These are phyloP conservation scores for Fusarium stilboides DNA, from an alignment of 2,329 filamentous ascomycete genomes.

Conservation along the genomic window DNA sequence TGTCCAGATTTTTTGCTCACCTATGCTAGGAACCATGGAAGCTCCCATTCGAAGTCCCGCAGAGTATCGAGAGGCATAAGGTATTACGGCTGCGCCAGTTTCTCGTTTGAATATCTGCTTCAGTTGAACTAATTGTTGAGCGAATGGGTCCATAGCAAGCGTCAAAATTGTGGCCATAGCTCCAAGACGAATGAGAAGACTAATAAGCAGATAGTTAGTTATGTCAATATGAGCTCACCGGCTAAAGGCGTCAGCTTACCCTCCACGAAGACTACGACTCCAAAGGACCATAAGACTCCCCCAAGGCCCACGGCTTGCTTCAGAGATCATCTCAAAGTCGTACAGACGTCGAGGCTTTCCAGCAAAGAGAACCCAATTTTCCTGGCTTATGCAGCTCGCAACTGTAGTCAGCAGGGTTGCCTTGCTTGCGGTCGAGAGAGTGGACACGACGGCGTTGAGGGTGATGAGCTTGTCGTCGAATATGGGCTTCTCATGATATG, in stretches of 20 bases:
- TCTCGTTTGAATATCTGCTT: not conserved
- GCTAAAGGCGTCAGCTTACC: not conserved
- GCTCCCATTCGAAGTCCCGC: not conserved
- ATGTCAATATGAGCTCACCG: not conserved
- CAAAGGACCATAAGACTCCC: constrained; percentile 25
- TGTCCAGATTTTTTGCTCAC: not conserved
- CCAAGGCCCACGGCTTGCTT: constrained; percentile 30
- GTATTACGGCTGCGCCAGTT: not conserved
- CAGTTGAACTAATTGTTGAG: constrained; percentile 34
- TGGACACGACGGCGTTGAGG: constrained; percentile 34
- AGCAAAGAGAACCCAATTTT: constrained; percentile 35
- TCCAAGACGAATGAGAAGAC: constrained; percentile 21
- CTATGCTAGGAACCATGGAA: not conserved
- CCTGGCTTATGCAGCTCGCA: constrained; percentile 31
- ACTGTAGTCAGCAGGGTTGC: constrained; percentile 19
- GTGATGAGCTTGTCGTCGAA: constrained; percentile 30
- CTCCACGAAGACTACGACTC: constrained; percentile 19
- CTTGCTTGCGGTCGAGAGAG: constrained; percentile 29
- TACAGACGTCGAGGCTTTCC: constrained; percentile 20
- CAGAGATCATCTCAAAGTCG: constrained; percentile 34
- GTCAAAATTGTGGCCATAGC: constrained; percentile 33
- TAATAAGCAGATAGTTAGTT: not conserved
- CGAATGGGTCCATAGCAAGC: constrained; percentile 35
- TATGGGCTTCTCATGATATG: constrained; percentile 20
- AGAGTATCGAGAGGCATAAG: constrained; percentile 25